Evolutionary conservation across 306 rosid species (phyloP).

Genomic region (Cucumis sativus): Cucumber_9930_V3 NC_026659.2:27424501-27425000

Average conservation of each 20-base stretch:
- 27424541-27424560: constrained; percentile 93
- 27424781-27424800: background rate
- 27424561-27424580: constrained; percentile 61
- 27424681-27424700: constrained; percentile 77
- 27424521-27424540: constrained; percentile 52
- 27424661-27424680: constrained; percentile 94
- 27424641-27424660: constrained; percentile 92
- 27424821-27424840: background rate
- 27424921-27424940: background rate
- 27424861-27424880: background rate
- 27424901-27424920: background rate
- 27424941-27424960: background rate
- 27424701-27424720: constrained; percentile 71
- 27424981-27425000: background rate
- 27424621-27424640: constrained; percentile 92
- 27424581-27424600: constrained; percentile 63
- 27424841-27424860: background rate
- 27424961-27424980: background rate
- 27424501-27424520: background rate
- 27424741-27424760: background rate
- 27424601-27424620: constrained; percentile 66
- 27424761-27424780: background rate
- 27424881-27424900: background rate
- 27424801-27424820: background rate
- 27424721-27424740: constrained; percentile 71